Conservation (phyloP, 2,329 filamentous ascomycete genomes). For the Fusarium robinianum region DNA sequence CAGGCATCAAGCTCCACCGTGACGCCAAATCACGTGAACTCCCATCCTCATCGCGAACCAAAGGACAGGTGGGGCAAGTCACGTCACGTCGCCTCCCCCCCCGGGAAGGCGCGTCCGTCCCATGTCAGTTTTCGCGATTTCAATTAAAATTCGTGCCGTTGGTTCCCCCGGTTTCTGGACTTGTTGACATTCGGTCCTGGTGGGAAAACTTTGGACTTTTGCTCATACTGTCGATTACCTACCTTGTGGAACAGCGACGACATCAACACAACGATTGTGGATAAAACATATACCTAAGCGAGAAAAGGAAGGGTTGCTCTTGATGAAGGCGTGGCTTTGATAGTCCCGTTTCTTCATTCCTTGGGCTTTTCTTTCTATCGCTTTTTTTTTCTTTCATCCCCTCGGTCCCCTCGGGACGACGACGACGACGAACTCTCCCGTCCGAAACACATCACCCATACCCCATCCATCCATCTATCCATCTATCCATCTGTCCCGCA, state of each 20-base stretch:
- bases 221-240: no score
- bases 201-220: no score
- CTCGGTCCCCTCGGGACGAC: no score
- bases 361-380: constrained; percentile 2
- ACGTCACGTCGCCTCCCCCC: constrained; percentile 48
- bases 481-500: no score
- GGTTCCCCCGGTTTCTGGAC: constrained; percentile 22
- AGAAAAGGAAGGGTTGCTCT: no score
- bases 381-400: constrained; percentile 2
- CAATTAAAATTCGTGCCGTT: constrained; percentile 40
- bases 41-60: not conserved
- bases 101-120: constrained; percentile 38
- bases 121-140: constrained; percentile 36
- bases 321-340: constrained; percentile 18
- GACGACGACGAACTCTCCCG: no score
- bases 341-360: not conserved
- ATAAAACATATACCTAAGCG: no score
- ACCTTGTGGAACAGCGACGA: no score
- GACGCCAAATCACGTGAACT: constrained; percentile 40
- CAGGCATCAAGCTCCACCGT: no score
- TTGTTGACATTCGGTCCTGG: no score
- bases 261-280: not conserved
- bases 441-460: constrained; percentile 19
- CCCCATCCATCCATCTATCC: constrained; percentile 22
- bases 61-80: constrained; percentile 41